A percentile compares a stretch with the other conserved stretches of the same genome.
phyloP scores from a whole-genome alignment of 768 basidiomycete species.

The Dacryopinax primogenitus region DNA sequence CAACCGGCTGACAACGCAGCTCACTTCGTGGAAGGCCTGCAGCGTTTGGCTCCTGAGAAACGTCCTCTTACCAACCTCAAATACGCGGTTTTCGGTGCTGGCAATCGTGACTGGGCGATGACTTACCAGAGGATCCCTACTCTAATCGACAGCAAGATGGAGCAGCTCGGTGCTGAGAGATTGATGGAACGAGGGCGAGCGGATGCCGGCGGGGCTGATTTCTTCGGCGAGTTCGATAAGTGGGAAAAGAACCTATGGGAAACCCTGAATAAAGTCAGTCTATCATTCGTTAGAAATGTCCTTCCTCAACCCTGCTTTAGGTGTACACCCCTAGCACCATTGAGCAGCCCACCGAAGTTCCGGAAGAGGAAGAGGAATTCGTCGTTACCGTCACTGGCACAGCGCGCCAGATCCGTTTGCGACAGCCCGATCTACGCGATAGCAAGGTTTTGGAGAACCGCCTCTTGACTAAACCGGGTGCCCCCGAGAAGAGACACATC shows the following conservation, averaged over 20 bases:
- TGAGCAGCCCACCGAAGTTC: neutral
- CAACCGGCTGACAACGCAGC: slow-evolving; percentile 38
- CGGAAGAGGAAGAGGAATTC: neutral
- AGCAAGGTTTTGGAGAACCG: slow-evolving; percentile 5
- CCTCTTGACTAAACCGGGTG: slow-evolving; percentile 8
- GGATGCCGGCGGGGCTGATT: slow-evolving; percentile 18
- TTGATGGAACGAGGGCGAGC: slow-evolving; percentile 17
- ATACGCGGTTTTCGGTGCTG: slow-evolving; percentile 21
- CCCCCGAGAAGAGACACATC: slow-evolving; percentile 10
- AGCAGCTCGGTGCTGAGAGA: slow-evolving; percentile 14
- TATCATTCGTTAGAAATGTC: neutral
- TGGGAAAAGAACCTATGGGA: slow-evolving; percentile 18
- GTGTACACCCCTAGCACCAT: neutral
- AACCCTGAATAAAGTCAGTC: slow-evolving; percentile 5
- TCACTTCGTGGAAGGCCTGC: slow-evolving; percentile 36
- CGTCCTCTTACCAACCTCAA: slow-evolving; percentile 16
- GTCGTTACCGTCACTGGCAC: neutral
- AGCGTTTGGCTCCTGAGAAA: slow-evolving; percentile 23
- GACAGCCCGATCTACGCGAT: slow-evolving; percentile 10
- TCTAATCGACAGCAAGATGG: slow-evolving; percentile 16
- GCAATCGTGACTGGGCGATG: slow-evolving; percentile 20
- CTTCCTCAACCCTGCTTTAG: neutral
- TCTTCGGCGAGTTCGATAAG: slow-evolving; percentile 19
- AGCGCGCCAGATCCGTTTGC: slow-evolving; percentile 7
- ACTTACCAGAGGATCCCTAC: slow-evolving; percentile 20